A percentile compares a stretch with the other conserved stretches of the same genome.
phyloP scores from a whole-genome alignment of 1,284 basidiomycete species.

The Austroboletus niveus region DNA sequence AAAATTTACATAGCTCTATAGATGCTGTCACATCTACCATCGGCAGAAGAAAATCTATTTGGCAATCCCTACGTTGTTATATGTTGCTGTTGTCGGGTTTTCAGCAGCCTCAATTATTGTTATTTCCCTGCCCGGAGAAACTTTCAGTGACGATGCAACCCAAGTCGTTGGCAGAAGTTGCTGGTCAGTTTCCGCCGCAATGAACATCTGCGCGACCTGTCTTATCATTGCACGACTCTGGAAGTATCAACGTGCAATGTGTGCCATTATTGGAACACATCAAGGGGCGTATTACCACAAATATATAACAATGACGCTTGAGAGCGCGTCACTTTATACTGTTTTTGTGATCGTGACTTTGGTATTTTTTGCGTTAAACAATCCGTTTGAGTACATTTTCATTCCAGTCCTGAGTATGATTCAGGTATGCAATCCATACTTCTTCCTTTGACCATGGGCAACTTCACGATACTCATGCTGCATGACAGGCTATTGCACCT shows the following conservation, averaged over 20 bases:
- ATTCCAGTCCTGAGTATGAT: slow-evolving; percentile 19
- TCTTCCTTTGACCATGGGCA: too few relatives aligned
- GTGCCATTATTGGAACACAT: slow-evolving; percentile 2
- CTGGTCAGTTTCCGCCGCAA: slow-evolving; percentile 16
- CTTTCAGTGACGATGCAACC: slow-evolving; percentile 8
- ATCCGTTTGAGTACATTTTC: slow-evolving; percentile 15
- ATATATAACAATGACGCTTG: slow-evolving; percentile 25
- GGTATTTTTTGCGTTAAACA: slow-evolving; percentile 15
- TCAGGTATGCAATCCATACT: slow-evolving; percentile 9
- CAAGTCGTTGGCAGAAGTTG: slow-evolving; percentile 14
- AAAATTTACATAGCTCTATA: slow-evolving; percentile 16
- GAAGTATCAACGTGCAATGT: slow-evolving; percentile 14
- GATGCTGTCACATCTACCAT: slow-evolving; percentile 20
- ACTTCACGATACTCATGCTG: not conserved
- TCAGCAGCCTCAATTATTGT: slow-evolving; percentile 17
- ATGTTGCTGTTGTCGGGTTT: slow-evolving; percentile 15
- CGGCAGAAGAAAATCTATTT: slow-evolving; percentile 6
- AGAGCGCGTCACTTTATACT: slow-evolving; percentile 20
- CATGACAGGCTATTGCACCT: not conserved
- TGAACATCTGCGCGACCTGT: slow-evolving; percentile 13
- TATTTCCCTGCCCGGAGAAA: slow-evolving; percentile 4
- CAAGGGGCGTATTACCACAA: slow-evolving; percentile 20
- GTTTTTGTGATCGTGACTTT: slow-evolving; percentile 14
- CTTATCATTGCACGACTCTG: slow-evolving; percentile 16
- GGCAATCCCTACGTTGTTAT: slow-evolving; percentile 2